Conservation (phyloP, 2,329 filamentous ascomycete species). For the Sclerotinia trifoliorum region DNA sequence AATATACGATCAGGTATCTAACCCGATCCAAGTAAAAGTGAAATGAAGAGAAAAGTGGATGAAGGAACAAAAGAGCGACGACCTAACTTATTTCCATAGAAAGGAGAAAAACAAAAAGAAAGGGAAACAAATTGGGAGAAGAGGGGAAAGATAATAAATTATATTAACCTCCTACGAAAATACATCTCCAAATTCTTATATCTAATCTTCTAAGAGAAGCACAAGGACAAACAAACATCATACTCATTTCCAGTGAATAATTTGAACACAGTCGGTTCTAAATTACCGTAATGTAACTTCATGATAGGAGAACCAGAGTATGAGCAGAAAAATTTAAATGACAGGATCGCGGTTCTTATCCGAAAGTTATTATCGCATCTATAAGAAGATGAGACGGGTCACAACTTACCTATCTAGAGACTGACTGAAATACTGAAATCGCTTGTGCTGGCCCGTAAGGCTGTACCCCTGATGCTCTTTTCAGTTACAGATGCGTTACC, state of each 20-base stretch:
- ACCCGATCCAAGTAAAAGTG: constrained; percentile 2
- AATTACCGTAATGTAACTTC: not conserved
- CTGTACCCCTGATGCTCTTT: not conserved
- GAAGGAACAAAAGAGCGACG: not conserved
- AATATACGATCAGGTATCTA: constrained; percentile 20
- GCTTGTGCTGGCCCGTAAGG: not conserved
- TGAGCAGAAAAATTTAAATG: not conserved
- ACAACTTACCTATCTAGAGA: not conserved
- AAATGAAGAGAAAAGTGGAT: not conserved
- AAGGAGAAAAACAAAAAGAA: not conserved
- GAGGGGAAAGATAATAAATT: not conserved
- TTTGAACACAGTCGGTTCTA: not conserved
- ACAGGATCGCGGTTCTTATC: not conserved
- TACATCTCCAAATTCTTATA: not conserved
- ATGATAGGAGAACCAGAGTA: not conserved
- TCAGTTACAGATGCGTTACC: not conserved
- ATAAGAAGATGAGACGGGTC: no score
- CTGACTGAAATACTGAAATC: not conserved
- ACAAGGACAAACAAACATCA: not conserved
- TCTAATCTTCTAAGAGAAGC: not conserved
- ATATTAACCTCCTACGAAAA: not conserved
- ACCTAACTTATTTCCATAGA: constrained; percentile 6
- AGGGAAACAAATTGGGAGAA: not conserved
- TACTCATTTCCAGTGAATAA: not conserved
- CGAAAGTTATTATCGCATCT: not conserved